Conservation (phyloP, 345 rosid genomes). For the Pistacia atlantica region DNA sequence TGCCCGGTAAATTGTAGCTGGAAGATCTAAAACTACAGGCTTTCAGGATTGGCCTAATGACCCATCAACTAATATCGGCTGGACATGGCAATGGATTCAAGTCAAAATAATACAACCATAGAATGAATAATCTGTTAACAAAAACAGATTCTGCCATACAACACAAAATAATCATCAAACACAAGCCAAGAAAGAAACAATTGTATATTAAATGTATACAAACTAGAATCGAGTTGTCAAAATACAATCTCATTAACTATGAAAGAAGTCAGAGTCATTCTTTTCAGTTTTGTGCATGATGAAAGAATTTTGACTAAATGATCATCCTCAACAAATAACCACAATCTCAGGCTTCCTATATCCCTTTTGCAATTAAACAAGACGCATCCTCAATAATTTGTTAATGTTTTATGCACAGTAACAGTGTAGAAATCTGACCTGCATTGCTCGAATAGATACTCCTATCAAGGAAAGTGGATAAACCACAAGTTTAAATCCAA, state of each 20-base stretch:
- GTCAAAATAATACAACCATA: not conserved
- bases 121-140: not conserved
- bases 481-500: slow-evolving; percentile 83
- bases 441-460: slow-evolving; percentile 90
- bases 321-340: not conserved
- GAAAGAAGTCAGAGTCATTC: not conserved
- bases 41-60: not conserved
- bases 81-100: not conserved
- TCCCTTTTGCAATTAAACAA: not conserved
- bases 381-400: not conserved
- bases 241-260: not conserved
- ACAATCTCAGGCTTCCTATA: not conserved
- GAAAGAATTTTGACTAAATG: not conserved
- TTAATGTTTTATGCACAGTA: not conserved
- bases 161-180: not conserved
- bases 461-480: slow-evolving; percentile 89
- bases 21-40: not conserved
- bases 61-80: not conserved
- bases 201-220: not conserved
- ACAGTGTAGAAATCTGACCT: slow-evolving; percentile 46
- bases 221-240: not conserved
- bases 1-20: not conserved
- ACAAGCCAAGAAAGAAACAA: not conserved
- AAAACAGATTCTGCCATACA: not conserved
- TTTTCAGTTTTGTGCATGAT: not conserved